A percentile compares a stretch with the other conserved stretches of the same genome.
Conservation (phyloP, 352 stramenopile genomes). For the Phytophthora pinifolia region DNA sequence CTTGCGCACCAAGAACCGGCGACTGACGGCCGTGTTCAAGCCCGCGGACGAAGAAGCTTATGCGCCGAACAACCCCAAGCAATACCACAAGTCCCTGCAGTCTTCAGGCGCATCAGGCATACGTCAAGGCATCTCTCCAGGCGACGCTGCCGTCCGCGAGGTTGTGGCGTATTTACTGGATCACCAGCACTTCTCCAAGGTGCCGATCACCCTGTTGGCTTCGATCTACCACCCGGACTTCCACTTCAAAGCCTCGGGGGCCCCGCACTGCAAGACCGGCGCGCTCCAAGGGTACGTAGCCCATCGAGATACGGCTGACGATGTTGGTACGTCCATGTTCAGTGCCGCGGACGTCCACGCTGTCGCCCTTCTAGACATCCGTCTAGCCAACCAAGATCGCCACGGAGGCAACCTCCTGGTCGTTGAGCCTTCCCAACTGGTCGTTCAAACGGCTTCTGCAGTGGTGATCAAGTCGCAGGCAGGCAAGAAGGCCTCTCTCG, state of each 20-base stretch:
- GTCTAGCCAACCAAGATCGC: constrained; percentile 80
- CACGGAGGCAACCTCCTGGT: constrained; percentile 80
- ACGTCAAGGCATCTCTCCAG: constrained; percentile 46
- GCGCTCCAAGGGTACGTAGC: constrained; percentile 62
- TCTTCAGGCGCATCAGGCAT: constrained; percentile 27
- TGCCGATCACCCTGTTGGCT: constrained; percentile 48
- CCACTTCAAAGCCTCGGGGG: constrained; percentile 22
- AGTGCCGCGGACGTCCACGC: constrained; percentile 54
- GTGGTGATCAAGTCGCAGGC: constrained; percentile 13
- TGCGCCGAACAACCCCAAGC: constrained; percentile 64
- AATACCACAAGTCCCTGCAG: constrained; percentile 15
- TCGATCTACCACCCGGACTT: constrained; percentile 41
- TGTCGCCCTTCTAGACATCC: constrained; percentile 77
- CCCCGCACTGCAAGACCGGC: constrained; percentile 38
- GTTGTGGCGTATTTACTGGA: constrained; percentile 60
- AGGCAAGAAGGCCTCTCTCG: constrained; percentile 34
- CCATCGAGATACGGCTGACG: constrained; percentile 64
- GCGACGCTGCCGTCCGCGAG: constrained; percentile 54
- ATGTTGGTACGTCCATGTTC: constrained; percentile 52
- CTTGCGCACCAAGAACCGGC: constrained; percentile 39
- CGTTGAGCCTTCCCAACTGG: constrained; percentile 17
- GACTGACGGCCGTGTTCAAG: constrained; percentile 65
- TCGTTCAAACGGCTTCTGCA: constrained; percentile 20
- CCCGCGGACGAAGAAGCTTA: constrained; percentile 66
- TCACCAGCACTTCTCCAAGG: constrained; percentile 39